Conservation (phyloP, 2,329 filamentous ascomycete species). For the Polychaeton citri region DNA sequence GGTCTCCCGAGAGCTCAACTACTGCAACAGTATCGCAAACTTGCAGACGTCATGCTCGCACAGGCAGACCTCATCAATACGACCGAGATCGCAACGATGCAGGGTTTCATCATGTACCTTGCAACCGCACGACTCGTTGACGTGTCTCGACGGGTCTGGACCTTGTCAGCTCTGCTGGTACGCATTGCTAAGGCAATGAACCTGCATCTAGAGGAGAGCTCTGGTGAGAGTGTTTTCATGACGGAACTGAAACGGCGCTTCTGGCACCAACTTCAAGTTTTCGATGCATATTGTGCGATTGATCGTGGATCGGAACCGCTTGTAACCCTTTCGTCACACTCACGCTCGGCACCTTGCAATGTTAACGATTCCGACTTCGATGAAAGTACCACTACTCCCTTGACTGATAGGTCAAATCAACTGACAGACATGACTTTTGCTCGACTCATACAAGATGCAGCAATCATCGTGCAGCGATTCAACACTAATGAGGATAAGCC, state of each 20-base stretch:
- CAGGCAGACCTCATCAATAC: constrained; percentile 20
- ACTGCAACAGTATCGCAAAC: constrained; percentile 11
- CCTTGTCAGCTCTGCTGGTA: constrained; percentile 15
- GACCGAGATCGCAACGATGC: constrained; percentile 17
- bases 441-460: constrained; percentile 2
- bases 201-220: constrained; percentile 15
- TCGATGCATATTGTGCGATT: constrained; percentile 17
- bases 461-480: constrained; percentile 6
- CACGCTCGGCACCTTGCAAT: constrained; percentile 14
- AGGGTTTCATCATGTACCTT: constrained; percentile 17
- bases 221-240: constrained; percentile 11
- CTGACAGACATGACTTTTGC: constrained; percentile 19
- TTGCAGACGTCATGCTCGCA: constrained; percentile 17
- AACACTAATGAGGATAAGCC: constrained; percentile 7
- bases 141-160: constrained; percentile 17
- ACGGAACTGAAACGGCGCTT: constrained; percentile 18
- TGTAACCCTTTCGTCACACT: constrained; percentile 11
- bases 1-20: constrained; percentile 10
- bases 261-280: constrained; percentile 19
- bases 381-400: constrained; percentile 8
- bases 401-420: constrained; percentile 5
- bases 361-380: constrained; percentile 20
- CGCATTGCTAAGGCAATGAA: constrained; percentile 21
- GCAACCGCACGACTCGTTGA: constrained; percentile 13
- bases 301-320: constrained; percentile 19